These are phyloP conservation scores for Lentinula detonsa DNA, from an alignment of 768 basidiomycete genomes.

Conservation along the genomic window DNA sequence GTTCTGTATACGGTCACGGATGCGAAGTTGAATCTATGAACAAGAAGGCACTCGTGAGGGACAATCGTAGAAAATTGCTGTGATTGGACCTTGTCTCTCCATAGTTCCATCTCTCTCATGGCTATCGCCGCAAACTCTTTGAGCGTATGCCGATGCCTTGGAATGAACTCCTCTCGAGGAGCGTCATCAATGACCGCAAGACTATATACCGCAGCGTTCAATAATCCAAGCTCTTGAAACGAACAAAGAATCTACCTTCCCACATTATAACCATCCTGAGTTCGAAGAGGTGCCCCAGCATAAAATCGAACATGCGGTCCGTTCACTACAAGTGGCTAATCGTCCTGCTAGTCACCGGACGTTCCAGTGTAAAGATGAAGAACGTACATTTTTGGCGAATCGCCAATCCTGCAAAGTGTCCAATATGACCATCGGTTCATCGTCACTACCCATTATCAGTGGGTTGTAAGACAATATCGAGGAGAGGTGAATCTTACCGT, in stretches of 20 bases:
- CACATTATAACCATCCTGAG: constrained; percentile 86
- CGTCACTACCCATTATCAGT: constrained; percentile 40
- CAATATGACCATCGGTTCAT: constrained; percentile 83
- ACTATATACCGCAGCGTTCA: constrained; percentile 16
- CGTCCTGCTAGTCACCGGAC: not conserved
- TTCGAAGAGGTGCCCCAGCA: constrained; percentile 85
- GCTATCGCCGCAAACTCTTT: constrained; percentile 94
- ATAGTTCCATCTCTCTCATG: constrained; percentile 94
- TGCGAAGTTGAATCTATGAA: constrained; percentile 75
- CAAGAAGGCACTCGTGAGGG: not conserved
- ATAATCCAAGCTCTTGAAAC: not conserved
- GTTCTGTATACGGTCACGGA: constrained; percentile 86
- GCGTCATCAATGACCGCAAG: constrained; percentile 81
- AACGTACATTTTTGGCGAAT: constrained; percentile 72
- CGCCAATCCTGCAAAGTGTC: constrained; percentile 84
- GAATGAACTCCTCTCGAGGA: constrained; percentile 80
- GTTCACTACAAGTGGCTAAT: constrained; percentile 65
- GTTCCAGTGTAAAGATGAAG: not conserved
- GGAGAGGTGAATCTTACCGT: constrained; percentile 37
- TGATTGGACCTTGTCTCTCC: constrained; percentile 76
- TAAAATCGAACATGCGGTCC: constrained; percentile 77
- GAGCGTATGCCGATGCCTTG: constrained; percentile 83
- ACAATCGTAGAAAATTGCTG: not conserved
- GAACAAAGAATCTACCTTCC: constrained; percentile 47
- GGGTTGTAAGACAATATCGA: not conserved